phyloP scores from a whole-genome alignment of 169 alveolate genomes.

The Cyclospora cayetanensis region DNA sequence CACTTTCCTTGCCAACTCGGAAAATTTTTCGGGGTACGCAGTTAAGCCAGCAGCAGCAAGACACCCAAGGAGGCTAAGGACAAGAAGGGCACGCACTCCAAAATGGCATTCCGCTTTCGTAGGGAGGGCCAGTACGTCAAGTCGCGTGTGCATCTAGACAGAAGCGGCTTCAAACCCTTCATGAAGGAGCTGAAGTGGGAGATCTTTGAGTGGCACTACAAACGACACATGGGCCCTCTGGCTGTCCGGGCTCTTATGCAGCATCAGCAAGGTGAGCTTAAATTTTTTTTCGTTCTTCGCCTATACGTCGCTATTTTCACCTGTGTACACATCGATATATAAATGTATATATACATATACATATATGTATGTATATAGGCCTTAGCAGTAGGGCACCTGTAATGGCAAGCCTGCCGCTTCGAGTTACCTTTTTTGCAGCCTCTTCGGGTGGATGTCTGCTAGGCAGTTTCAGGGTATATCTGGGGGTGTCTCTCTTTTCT shows the following conservation, averaged over 20 bases:
- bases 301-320: not conserved
- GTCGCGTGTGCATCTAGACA: constrained; percentile 42
- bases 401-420: too few species aligned
- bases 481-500: too few species aligned
- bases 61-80: too few species aligned
- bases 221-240: constrained; percentile 53
- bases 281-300: not conserved
- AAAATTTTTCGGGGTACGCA: too few species aligned
- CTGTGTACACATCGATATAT: too few species aligned
- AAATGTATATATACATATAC: too few species aligned
- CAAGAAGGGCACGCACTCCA: not conserved
- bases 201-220: constrained; percentile 57
- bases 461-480: too few species aligned
- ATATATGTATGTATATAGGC: not conserved
- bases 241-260: not conserved
- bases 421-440: too few species aligned
- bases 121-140: constrained; percentile 66
- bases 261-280: constrained; percentile 5
- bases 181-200: constrained; percentile 68
- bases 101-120: constrained; percentile 62
- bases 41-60: too few species aligned
- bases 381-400: not conserved
- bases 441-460: too few species aligned
- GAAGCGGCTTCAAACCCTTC: constrained; percentile 55
- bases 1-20: too few species aligned